Evolutionary conservation across 805 yeast genomes (phyloP).

Genomic region (Maudiozyma bulderi): DNA sequence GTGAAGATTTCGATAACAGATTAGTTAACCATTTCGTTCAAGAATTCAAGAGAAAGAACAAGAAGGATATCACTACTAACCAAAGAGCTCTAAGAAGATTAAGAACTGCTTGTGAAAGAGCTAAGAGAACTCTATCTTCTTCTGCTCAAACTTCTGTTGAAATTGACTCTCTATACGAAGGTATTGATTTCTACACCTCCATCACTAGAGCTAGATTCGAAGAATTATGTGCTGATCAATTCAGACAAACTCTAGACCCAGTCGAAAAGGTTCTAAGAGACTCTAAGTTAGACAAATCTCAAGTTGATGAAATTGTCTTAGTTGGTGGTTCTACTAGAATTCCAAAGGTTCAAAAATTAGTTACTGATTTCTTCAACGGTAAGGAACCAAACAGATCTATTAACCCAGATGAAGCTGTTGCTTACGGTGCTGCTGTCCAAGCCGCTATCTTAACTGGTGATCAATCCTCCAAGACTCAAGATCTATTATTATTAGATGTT

Average conservation of each 20-base stretch:
- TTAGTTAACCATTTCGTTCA: conserved; percentile 86
- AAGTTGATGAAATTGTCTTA: conserved; percentile 86
- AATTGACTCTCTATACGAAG: conserved; percentile 93
- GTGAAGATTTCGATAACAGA: conserved; percentile 97
- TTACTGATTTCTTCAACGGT: conserved; percentile 96
- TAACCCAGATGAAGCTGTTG: conserved; percentile 99
- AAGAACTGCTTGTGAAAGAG: conserved; percentile 98
- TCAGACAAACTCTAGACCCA: conserved; percentile 92
- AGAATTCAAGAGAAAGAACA: conserved; percentile 97
- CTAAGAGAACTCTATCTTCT: conserved; percentile 96
- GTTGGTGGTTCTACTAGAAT: conserved; percentile 99
- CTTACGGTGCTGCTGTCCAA: conserved; percentile 99
- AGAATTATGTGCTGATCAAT: conserved; percentile 91
- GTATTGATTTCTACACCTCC: conserved; percentile 95
- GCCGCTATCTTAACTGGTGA: conserved; percentile 97
- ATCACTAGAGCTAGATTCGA: conserved; percentile 98
- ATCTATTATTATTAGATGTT: conserved; percentile 91
- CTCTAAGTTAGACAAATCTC: conserved; percentile 85
- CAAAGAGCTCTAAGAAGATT: conserved; percentile 97
- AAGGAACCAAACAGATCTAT: conserved; percentile 97
- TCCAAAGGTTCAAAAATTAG: conserved; percentile 96
- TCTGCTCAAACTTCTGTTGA: conserved; percentile 95
- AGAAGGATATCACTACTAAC: conserved; percentile 85
- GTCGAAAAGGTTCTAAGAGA: conserved; percentile 94
- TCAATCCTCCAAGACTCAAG: conserved; percentile 95